phyloP scores from a whole-genome alignment of 129 eudicot genomes.

The Flaveria sonorensis region DNA sequence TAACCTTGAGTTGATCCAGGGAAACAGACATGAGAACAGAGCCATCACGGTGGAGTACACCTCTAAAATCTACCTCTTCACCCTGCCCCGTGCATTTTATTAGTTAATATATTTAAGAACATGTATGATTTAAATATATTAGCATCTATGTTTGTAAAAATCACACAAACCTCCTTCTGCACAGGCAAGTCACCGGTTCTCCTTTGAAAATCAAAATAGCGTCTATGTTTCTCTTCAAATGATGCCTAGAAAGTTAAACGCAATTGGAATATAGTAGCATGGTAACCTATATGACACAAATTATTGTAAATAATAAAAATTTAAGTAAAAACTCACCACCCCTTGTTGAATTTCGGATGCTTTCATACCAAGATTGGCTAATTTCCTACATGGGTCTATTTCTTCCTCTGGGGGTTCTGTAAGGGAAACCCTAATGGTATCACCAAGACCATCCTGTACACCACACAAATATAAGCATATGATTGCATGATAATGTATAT shows the following conservation, averaged over 20 bases:
- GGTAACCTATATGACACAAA: neutral
- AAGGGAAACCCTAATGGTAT: slow-evolving; percentile 92
- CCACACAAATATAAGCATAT: neutral
- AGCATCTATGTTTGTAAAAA: neutral
- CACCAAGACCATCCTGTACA: slow-evolving; percentile 95
- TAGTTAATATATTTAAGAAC: slow-evolving; percentile 3
- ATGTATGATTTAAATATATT: slow-evolving; percentile 1
- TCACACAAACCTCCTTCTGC: slow-evolving; percentile 85
- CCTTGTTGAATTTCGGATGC: slow-evolving; percentile 92
- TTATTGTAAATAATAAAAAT: neutral
- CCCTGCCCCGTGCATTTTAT: slow-evolving; percentile 50
- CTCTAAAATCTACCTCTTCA: slow-evolving; percentile 95
- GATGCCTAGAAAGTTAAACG: slow-evolving; percentile 56
- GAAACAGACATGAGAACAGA: slow-evolving; percentile 95
- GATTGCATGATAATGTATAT: slow-evolving; percentile 9
- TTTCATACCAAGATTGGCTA: slow-evolving; percentile 89
- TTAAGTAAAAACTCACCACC: slow-evolving; percentile 59
- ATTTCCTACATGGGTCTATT: slow-evolving; percentile 92
- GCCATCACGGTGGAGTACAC: slow-evolving; percentile 97
- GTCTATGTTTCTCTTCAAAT: slow-evolving; percentile 91
- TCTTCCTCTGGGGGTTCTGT: slow-evolving; percentile 96
- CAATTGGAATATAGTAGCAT: neutral
- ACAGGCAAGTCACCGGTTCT: slow-evolving; percentile 91
- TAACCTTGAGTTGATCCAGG: slow-evolving; percentile 83
- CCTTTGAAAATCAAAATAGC: slow-evolving; percentile 91